Evolutionary conservation across 495 filamentous ascomycete genomes (phyloP).

Genomic region (Penicillium argentinense): DNA sequence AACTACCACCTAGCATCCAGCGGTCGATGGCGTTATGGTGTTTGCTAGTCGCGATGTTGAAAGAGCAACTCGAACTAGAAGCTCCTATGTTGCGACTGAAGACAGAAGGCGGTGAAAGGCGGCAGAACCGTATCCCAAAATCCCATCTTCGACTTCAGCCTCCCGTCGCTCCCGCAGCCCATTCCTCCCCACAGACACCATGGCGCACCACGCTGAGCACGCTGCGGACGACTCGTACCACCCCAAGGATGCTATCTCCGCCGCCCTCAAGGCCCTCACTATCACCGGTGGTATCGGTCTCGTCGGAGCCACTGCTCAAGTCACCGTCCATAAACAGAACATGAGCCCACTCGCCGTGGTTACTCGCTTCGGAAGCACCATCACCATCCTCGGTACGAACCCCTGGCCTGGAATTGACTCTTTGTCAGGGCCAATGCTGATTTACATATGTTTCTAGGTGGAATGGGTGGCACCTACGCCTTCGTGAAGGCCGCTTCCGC

Average conservation of each 20-base stretch:
- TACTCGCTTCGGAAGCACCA: slow-evolving; percentile 65
- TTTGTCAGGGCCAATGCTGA: slow-evolving; percentile 16
- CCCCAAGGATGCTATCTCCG: slow-evolving; percentile 73
- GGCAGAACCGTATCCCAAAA: slow-evolving; percentile 32
- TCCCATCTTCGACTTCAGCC: slow-evolving; percentile 3
- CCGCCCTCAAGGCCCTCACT: slow-evolving; percentile 61
- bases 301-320: slow-evolving; percentile 75
- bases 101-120: slow-evolving; percentile 23
- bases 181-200: slow-evolving; percentile 37
- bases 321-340: slow-evolving; percentile 77
- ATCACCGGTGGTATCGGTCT: slow-evolving; percentile 68
- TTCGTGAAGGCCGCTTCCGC: slow-evolving; percentile 73
- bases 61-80: no score
- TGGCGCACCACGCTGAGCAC: slow-evolving; percentile 47
- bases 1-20: no score
- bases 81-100: no score
- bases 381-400: slow-evolving; percentile 63
- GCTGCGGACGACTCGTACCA: slow-evolving; percentile 61
- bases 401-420: not conserved
- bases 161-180: slow-evolving; percentile 27
- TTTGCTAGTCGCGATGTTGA: no score
- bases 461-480: slow-evolving; percentile 75
- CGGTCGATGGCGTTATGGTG: no score
- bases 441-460: slow-evolving; percentile 51
- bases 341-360: slow-evolving; percentile 75